A percentile compares a stretch with the other conserved stretches of the same genome.
Conservation (phyloP, 1,284 basidiomycete species). For the Boletellus deceptivus region DNA sequence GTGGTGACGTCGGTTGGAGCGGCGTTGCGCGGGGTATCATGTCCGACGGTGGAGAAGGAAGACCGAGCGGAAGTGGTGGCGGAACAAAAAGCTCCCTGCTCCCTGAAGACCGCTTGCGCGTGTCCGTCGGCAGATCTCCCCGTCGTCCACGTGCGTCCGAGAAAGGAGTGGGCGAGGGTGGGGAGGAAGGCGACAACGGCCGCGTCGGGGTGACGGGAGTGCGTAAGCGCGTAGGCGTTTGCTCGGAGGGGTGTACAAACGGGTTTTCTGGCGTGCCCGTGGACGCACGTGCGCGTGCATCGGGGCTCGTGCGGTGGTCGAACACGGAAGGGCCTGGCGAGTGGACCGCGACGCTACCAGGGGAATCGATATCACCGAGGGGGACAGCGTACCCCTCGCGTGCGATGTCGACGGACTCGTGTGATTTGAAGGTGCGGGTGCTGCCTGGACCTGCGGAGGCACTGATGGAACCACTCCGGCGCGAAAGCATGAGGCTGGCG, state of each 20-base stretch:
- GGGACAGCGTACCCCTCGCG: slow-evolving; percentile 40
- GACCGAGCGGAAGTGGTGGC: slow-evolving; percentile 55
- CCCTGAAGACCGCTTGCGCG: slow-evolving; percentile 17
- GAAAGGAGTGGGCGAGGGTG: slow-evolving; percentile 43
- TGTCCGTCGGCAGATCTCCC: slow-evolving; percentile 28
- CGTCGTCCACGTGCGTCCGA: slow-evolving; percentile 36
- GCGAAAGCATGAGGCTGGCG: slow-evolving; percentile 47
- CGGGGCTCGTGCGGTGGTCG: slow-evolving; percentile 19
- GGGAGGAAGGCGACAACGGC: slow-evolving; percentile 14
- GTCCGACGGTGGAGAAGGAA: slow-evolving; percentile 45
- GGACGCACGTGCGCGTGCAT: neutral
- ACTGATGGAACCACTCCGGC: slow-evolving; percentile 23
- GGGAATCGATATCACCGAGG: slow-evolving; percentile 47
- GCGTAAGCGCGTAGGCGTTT: slow-evolving; percentile 4
- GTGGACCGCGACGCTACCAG: slow-evolving; percentile 29
- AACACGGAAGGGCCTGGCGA: slow-evolving; percentile 40
- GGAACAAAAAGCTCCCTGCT: slow-evolving; percentile 32
- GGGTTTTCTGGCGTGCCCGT: slow-evolving; percentile 40
- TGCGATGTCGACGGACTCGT: slow-evolving; percentile 44
- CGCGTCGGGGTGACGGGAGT: slow-evolving; percentile 3
- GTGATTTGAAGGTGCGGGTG: slow-evolving; percentile 45
- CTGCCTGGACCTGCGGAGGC: slow-evolving; percentile 26
- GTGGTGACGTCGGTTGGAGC: slow-evolving; percentile 42
- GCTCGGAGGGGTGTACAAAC: slow-evolving; percentile 48
- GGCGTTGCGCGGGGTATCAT: slow-evolving; percentile 27